A percentile compares a stretch with the other conserved stretches of the same genome.
These are phyloP conservation scores for Radiomyces spectabilis DNA, from an alignment of 192 early-diverging fungal species.

Conservation along the genomic window DNA sequence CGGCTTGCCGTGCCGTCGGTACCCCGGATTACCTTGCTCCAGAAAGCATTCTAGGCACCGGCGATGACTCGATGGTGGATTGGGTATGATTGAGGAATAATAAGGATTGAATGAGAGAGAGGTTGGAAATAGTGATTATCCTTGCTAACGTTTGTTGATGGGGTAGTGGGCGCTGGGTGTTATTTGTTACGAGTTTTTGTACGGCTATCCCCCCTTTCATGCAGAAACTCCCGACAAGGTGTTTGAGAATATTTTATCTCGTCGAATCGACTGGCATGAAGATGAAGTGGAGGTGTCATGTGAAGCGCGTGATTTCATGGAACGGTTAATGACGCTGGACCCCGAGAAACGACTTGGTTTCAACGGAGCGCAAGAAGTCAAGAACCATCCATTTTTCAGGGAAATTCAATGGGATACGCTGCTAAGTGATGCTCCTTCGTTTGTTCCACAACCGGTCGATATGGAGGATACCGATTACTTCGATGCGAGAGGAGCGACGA, in stretches of 20 bases:
- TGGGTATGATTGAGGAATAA: constrained; percentile 52
- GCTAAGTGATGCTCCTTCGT: constrained; percentile 53
- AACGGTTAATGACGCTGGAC: constrained; percentile 59
- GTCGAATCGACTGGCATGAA: constrained; percentile 72
- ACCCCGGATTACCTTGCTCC: constrained; percentile 88
- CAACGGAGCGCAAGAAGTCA: constrained; percentile 68
- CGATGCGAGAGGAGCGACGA: constrained; percentile 76
- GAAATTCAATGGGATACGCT: constrained; percentile 68
- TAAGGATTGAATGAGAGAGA: background rate
- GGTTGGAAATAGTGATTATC: background rate
- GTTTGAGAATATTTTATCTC: constrained; percentile 78
- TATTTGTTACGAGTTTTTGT: constrained; percentile 83
- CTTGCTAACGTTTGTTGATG: constrained; percentile 2
- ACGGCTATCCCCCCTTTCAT: constrained; percentile 80
- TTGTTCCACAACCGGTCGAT: constrained; percentile 71
- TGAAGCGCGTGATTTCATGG: constrained; percentile 79
- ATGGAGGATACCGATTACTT: constrained; percentile 92
- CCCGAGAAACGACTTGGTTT: constrained; percentile 61
- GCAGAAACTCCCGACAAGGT: constrained; percentile 69
- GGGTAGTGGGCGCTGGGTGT: constrained; percentile 80
- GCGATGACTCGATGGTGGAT: constrained; percentile 82
- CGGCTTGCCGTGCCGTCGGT: constrained; percentile 56
- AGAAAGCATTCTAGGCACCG: constrained; percentile 79
- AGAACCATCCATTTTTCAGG: constrained; percentile 69
- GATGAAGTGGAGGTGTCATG: constrained; percentile 61